phyloP scores from a whole-genome alignment of 805 yeast genomes.

The Danielozyma ontarioensis region DNA sequence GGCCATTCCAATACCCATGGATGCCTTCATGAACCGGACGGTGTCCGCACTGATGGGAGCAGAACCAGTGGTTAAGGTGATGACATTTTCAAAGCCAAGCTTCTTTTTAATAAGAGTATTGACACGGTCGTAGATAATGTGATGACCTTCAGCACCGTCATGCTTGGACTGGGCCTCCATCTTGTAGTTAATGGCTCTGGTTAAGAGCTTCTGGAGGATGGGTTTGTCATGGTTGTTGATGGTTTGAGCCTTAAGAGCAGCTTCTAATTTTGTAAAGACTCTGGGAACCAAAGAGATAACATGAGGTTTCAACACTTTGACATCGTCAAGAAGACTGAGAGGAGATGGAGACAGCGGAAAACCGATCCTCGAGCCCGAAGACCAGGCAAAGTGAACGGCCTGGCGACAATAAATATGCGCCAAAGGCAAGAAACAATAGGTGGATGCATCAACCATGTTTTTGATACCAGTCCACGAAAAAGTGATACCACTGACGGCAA shows the following conservation, averaged over 20 bases:
- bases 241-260: slow-evolving; percentile 51
- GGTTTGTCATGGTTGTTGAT: slow-evolving; percentile 28
- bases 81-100: slow-evolving; percentile 30
- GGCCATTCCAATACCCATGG: slow-evolving; percentile 49
- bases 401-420: slow-evolving; percentile 20
- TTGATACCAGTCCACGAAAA: slow-evolving; percentile 5
- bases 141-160: slow-evolving; percentile 33
- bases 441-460: background rate
- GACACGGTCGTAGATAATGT: slow-evolving; percentile 30
- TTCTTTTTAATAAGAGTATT: slow-evolving; percentile 22
- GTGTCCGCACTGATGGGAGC: slow-evolving; percentile 69
- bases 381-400: slow-evolving; percentile 8
- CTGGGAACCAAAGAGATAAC: slow-evolving; percentile 58
- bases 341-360: slow-evolving; percentile 33
- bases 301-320: slow-evolving; percentile 50
- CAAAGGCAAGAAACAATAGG: slow-evolving; percentile 20
- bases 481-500: slow-evolving; percentile 10
- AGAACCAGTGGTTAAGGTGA: slow-evolving; percentile 40
- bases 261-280: slow-evolving; percentile 54
- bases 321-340: slow-evolving; percentile 54
- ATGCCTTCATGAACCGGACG: slow-evolving; percentile 55
- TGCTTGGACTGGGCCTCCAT: slow-evolving; percentile 28
- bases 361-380: slow-evolving; percentile 17
- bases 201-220: slow-evolving; percentile 21
- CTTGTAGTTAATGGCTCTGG: slow-evolving; percentile 24